Evolutionary conservation across 106 monocot species (phyloP), one percentile per base, ranked within the genome.

Genomic region (Dioscorea zingiberensis): DNA sequence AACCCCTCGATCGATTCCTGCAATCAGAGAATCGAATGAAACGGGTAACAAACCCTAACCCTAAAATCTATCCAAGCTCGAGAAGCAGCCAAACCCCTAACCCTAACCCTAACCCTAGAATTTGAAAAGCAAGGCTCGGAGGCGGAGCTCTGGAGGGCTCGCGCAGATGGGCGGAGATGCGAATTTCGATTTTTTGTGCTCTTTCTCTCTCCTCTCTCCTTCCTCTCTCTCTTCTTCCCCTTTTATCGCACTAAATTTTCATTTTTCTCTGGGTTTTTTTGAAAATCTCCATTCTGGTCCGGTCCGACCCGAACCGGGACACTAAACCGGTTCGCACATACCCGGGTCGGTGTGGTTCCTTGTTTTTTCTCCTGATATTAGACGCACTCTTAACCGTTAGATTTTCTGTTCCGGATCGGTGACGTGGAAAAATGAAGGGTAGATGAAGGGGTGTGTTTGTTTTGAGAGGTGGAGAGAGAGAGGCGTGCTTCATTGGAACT

Each of bases 351-450:
- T 51, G 17, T 28, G 60, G 60, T 25, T 0, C 29, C 38, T 30
- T 62, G 17, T 65, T 19, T 47, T 22, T 47, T 66, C 28, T 75
- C 54, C 6, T 48, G 7, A 27, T 46, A 49, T 5, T 23, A 7
- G 51, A 58, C 21, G n/a, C 27, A 9, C 23, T 17, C 11, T 3
- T 0, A 17, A 17, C 68, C 81, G 81, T 75, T 54, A 25, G 75
- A 85, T 85, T 23, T 0, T 3, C 6, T 13, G 29, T 2, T 27
- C 19, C 59, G 86, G 78, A 86, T 82, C 69, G 82, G 24, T 86
- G 86, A 86, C 82, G 75, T 86, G 86, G 78, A 18, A 0, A 3
- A 0, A 28, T 76, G 55, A 28, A 82, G 75, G 64, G 72, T 44
- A 16, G 56, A 21, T 18, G 23, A 28, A 13, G 16, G 28, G n/a